Conservation (phyloP, 2,329 filamentous ascomycete species). For the Aspergillus pseudotamarii region DNA sequence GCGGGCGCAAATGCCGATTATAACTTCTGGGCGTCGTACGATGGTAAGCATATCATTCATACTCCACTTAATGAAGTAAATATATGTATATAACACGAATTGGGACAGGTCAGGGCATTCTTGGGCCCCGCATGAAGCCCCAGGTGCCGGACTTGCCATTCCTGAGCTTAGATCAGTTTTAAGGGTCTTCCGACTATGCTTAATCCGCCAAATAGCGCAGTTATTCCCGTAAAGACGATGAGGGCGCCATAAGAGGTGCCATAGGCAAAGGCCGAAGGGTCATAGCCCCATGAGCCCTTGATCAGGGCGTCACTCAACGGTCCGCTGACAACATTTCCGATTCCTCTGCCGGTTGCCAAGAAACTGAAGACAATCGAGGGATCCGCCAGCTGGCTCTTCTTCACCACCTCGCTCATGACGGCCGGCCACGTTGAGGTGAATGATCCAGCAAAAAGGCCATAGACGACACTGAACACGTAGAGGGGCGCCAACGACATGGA, state of each 20-base stretch:
- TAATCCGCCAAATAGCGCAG: slow-evolving; percentile 1
- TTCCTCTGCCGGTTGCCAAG: slow-evolving; percentile 53
- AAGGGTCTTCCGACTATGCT: not conserved
- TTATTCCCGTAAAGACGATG: slow-evolving; percentile 33
- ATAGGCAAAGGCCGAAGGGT: slow-evolving; percentile 25
- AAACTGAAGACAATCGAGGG: slow-evolving; percentile 53
- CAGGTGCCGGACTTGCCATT: not conserved
- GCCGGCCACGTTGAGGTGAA: slow-evolving; percentile 50
- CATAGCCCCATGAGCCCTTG: slow-evolving; percentile 22
- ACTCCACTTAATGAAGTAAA: not conserved
- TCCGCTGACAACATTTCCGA: slow-evolving; percentile 55
- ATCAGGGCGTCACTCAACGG: slow-evolving; percentile 52
- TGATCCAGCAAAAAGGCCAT: slow-evolving; percentile 51
- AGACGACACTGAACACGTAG: slow-evolving; percentile 45
- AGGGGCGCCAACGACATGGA: slow-evolving; percentile 46
- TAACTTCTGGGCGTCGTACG: not conserved
- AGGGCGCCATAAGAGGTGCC: slow-evolving; percentile 31
- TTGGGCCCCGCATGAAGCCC: not conserved
- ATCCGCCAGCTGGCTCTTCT: slow-evolving; percentile 42
- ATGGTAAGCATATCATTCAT: not conserved
- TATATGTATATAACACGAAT: not conserved
- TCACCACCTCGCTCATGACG: slow-evolving; percentile 47
- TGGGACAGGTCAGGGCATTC: not conserved
- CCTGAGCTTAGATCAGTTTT: not conserved
- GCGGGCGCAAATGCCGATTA: not conserved